Conservation (phyloP, 768 basidiomycete genomes). For the Rhodosporidiobolus odoratus region DNA sequence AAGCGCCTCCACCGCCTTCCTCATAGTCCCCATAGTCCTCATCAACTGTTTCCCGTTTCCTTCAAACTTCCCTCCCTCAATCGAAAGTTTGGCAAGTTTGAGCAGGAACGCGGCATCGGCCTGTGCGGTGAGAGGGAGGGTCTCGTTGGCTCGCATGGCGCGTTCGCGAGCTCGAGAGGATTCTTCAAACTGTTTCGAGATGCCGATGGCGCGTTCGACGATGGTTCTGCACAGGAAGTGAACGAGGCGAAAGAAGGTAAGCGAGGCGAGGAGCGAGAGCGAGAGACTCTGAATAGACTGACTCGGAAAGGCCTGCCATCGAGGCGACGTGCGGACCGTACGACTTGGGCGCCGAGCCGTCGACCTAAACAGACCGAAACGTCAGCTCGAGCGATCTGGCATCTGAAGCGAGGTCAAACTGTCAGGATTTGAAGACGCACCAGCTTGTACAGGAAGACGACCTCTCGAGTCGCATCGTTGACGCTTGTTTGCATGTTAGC, state of each 20-base stretch:
- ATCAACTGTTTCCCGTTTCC: slow-evolving; percentile 13
- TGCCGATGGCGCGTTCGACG: slow-evolving; percentile 77
- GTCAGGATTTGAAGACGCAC: slow-evolving; percentile 47
- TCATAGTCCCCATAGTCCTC: slow-evolving; percentile 22
- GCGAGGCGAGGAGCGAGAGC: no score
- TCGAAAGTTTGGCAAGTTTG: slow-evolving; percentile 52
- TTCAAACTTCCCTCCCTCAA: neutral
- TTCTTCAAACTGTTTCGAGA: slow-evolving; percentile 83
- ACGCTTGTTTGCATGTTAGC: slow-evolving; percentile 96
- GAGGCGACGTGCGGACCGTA: slow-evolving; percentile 94
- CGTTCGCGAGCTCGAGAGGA: slow-evolving; percentile 60
- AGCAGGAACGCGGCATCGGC: slow-evolving; percentile 70
- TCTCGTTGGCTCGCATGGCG: slow-evolving; percentile 53
- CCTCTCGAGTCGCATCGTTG: slow-evolving; percentile 85
- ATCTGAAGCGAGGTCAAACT: slow-evolving; percentile 13
- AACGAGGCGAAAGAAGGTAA: neutral
- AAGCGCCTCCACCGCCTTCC: slow-evolving; percentile 4
- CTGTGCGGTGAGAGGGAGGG: slow-evolving; percentile 71
- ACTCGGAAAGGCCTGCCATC: slow-evolving; percentile 72
- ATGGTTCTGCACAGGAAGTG: slow-evolving; percentile 51
- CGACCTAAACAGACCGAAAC: slow-evolving; percentile 36
- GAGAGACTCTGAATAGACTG: neutral
- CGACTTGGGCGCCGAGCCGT: slow-evolving; percentile 77
- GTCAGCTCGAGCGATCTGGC: slow-evolving; percentile 43
- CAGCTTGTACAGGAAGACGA: slow-evolving; percentile 86